Percentiles rank a stretch among this genome's conserved stretches.
phyloP scores from a whole-genome alignment of 345 rosid genomes.

The Rhodamnia argentea region DNA sequence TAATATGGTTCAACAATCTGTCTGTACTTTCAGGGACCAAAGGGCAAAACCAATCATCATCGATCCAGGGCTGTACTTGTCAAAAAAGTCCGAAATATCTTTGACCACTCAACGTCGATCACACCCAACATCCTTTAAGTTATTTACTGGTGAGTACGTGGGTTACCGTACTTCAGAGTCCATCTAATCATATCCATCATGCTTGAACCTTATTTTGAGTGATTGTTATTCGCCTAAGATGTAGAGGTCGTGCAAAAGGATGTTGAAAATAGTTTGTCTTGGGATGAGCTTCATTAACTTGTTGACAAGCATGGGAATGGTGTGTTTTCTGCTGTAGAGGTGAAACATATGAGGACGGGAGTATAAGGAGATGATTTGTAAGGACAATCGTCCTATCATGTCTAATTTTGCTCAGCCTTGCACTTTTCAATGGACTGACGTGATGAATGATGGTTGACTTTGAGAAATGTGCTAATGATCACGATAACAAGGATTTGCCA shows the following conservation, averaged over 20 bases:
- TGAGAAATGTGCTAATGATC: neutral
- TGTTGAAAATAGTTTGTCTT: neutral
- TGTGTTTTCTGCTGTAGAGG: neutral
- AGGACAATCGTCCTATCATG: neutral
- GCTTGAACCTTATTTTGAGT: neutral
- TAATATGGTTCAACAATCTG: neutral
- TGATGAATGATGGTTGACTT: neutral
- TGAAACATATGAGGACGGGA: neutral
- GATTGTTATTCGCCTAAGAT: neutral
- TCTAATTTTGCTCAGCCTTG: neutral
- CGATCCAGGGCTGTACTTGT: conserved; percentile 86
- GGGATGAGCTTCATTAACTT: neutral
- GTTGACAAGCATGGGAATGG: neutral
- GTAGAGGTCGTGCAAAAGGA: neutral
- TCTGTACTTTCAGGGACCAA: conserved; percentile 41
- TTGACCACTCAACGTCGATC: conserved; percentile 73
- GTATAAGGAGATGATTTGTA: neutral
- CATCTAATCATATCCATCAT: neutral
- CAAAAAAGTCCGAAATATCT: conserved; percentile 72
- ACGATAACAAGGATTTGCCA: neutral
- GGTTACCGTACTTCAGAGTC: neutral
- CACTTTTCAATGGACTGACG: neutral
- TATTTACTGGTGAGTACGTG: conserved; percentile 59
- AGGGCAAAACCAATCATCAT: conserved; percentile 79
- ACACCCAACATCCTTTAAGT: conserved; percentile 75